These are phyloP conservation scores for Nicotiana obtusifolia DNA, from an alignment of 257 asterid genomes.

Conservation along the genomic window DNA sequence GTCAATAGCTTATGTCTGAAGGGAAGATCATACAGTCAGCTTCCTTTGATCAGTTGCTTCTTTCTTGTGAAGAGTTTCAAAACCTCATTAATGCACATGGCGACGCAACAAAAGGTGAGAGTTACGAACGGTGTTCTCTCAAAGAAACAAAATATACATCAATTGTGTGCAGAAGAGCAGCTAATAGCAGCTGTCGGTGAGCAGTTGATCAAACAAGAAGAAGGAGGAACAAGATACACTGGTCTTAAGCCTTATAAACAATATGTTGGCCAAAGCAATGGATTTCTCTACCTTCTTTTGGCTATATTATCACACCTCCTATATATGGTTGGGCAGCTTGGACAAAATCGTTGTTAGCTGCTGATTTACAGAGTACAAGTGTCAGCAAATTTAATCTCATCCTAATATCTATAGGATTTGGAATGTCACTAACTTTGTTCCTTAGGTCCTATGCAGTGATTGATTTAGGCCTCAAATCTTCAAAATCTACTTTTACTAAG, in stretches of 20 bases:
- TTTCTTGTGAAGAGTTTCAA: constrained; percentile 59
- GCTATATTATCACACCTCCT: constrained; percentile 29
- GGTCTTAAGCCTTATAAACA: constrained; percentile 41
- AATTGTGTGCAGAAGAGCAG: constrained; percentile 32
- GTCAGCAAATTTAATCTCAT: constrained; percentile 24
- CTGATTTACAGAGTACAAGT: constrained; percentile 27
- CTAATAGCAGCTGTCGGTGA: constrained; percentile 17
- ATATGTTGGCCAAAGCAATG: constrained; percentile 35
- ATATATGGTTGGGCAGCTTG: constrained; percentile 35
- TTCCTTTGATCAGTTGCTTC: constrained; percentile 48
- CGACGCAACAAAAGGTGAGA: constrained; percentile 51
- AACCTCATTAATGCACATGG: constrained; percentile 68
- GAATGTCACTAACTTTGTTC: constrained; percentile 27
- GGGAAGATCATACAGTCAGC: constrained; percentile 63
- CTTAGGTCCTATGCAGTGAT: constrained; percentile 27
- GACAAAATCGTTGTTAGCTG: constrained; percentile 44
- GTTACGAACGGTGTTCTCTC: constrained; percentile 23
- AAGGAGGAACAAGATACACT: constrained; percentile 33
- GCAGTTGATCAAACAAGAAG: constrained; percentile 46
- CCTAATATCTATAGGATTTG: constrained; percentile 25
- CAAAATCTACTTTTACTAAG: constrained; percentile 30
- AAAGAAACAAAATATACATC: constrained; percentile 31
- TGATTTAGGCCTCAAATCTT: constrained; percentile 31
- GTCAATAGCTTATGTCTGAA: constrained; percentile 61
- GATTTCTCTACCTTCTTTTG: constrained; percentile 29